These are phyloP conservation scores for Oryza nivara DNA, from an alignment of 176 grass and related monocot species.

Conservation along the genomic window DNA sequence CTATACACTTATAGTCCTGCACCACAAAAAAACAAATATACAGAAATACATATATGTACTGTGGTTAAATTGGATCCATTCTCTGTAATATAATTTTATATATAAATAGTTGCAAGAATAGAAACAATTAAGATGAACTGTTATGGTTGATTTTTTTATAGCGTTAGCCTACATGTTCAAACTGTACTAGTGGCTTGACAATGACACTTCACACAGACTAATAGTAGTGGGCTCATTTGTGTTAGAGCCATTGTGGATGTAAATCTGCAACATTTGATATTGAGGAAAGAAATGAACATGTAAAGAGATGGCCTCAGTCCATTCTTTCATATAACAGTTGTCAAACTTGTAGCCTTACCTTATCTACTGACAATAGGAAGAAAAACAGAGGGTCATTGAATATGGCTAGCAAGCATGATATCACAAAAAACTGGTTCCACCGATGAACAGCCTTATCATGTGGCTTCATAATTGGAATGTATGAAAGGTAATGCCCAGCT, in stretches of 20 bases:
- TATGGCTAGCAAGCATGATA: conserved; percentile 87
- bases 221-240: neutral
- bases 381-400: conserved; percentile 88
- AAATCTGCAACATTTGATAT: neutral
- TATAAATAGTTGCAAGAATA: neutral
- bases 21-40: conserved; percentile 4
- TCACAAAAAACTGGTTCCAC: conserved; percentile 87
- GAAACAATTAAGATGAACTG: neutral
- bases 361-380: conserved; percentile 63
- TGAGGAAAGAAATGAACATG: conserved; percentile 26
- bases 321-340: neutral
- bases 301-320: neutral
- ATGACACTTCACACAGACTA: neutral
- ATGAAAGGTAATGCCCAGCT: conserved; percentile 40
- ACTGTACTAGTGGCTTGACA: neutral
- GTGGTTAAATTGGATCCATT: conserved; percentile 2
- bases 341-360: conserved; percentile 55
- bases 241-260: neutral
- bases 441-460: conserved; percentile 73
- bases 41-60: neutral
- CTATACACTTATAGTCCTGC: conserved; percentile 72
- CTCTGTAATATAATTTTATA: neutral
- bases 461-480: conserved; percentile 80
- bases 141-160: neutral
- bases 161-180: neutral